Base-by-base conservation (phyloP, 768 basidiomycete species). In the Pilatotrama ljubarskyi region DNA sequence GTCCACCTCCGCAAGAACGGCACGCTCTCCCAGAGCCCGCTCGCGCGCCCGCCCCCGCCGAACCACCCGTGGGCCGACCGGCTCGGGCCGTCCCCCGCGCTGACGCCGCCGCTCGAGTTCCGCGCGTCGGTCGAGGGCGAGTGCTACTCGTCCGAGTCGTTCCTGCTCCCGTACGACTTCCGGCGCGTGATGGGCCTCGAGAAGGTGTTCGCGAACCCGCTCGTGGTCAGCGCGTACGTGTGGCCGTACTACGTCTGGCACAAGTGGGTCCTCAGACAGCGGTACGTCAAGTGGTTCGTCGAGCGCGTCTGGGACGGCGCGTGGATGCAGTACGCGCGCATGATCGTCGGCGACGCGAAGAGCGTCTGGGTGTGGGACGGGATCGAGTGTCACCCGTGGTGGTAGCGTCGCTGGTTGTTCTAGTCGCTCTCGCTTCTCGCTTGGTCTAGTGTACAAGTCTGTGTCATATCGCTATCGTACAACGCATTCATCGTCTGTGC, bases 101-200 rank as follows among this genome's bases (percentile, higher is more conserved):
- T 65, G 26, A 74, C 71, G 43, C 73, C 73, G 0, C 70, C 74
- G 36, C 60, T 74, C 14, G n/a, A 29, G 4, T 76, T 76, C 70
- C 73, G 75, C 46, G 55, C 58, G 52, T 50, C 48, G 15, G 71
- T 69, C 17, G 64, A 60, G 24, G 68, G 66, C 41, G 65, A 66
- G 61, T 76, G 75, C 61, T 76, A 69, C 63, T 73, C 71, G 48
- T 77, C 75, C 2, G 78, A 79, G 64, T 75, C 70, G 1, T 80
- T 78, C 68, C 54, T 74, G 49, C 62, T 80, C 0, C 78, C 78
- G 8, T 79, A 80, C 64, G 78, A 80, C 54, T 57, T 79, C 17
- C 70, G 78, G 49, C 74, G 78, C 4, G 41, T 74, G 59, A 77
- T 76, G 55, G 71, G 70, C 17, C 48, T 79, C 63, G 66, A 75